phyloP scores from a whole-genome alignment of 2,329 filamentous ascomycete species.

The Claviceps purpurea region DNA sequence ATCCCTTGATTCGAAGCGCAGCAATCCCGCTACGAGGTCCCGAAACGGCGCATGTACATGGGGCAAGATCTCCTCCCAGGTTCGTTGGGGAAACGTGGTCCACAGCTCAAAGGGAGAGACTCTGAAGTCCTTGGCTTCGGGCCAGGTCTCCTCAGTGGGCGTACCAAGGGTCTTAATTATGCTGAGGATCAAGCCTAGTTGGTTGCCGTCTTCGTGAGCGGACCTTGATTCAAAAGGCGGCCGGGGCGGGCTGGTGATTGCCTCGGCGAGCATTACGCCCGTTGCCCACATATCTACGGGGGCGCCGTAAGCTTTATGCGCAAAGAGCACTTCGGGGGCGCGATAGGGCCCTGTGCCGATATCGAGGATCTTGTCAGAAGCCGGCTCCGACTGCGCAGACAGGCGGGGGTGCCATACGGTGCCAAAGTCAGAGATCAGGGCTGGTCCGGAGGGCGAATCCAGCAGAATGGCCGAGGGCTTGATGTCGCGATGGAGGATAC shows the following conservation, averaged over 20 bases:
- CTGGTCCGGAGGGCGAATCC: slow-evolving; percentile 51
- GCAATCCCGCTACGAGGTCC: slow-evolving; percentile 52
- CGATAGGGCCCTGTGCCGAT: slow-evolving; percentile 89
- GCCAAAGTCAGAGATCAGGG: slow-evolving; percentile 80
- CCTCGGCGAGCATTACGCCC: slow-evolving; percentile 76
- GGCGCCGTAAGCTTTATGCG: slow-evolving; percentile 56
- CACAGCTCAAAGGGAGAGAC: slow-evolving; percentile 88
- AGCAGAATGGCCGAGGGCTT: slow-evolving; percentile 86
- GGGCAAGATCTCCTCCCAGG: slow-evolving; percentile 60
- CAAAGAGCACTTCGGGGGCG: slow-evolving; percentile 82
- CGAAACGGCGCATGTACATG: slow-evolving; percentile 43
- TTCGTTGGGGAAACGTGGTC: slow-evolving; percentile 50
- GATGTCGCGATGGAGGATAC: slow-evolving; percentile 84
- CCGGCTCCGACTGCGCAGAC: slow-evolving; percentile 48
- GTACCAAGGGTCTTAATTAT: slow-evolving; percentile 89
- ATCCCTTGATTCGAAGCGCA: slow-evolving; percentile 54
- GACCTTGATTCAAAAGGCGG: slow-evolving; percentile 70
- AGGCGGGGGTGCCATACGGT: slow-evolving; percentile 66
- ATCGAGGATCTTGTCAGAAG: slow-evolving; percentile 68
- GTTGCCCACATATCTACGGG: slow-evolving; percentile 81
- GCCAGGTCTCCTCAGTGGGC: slow-evolving; percentile 69
- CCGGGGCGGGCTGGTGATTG: slow-evolving; percentile 35
- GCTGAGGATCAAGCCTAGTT: slow-evolving; percentile 78
- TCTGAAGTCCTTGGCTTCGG: slow-evolving; percentile 54
- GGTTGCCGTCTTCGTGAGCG: slow-evolving; percentile 68